These are phyloP conservation scores for Chara braunii DNA, from an alignment of 139 green algal genomes.

Conservation along the genomic window DNA sequence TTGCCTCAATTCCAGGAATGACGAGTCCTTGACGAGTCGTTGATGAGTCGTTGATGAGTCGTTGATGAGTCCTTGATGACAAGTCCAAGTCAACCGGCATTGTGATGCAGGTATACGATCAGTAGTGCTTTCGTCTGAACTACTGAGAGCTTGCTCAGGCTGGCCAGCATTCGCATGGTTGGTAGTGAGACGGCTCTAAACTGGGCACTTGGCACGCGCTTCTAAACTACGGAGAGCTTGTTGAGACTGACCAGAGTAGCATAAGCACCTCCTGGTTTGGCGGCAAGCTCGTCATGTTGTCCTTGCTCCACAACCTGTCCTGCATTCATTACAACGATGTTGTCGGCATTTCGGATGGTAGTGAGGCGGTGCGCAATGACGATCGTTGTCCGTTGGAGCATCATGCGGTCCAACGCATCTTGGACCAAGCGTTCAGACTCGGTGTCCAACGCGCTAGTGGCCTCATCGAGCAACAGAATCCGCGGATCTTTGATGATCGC, in stretches of 20 bases:
- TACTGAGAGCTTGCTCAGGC: no score
- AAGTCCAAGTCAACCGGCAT: no score
- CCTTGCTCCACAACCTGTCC: slow-evolving; percentile 68
- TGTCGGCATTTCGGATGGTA: slow-evolving; percentile 56
- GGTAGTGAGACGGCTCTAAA: no score
- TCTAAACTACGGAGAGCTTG: no score
- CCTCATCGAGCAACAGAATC: slow-evolving; percentile 79
- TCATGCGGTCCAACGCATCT: slow-evolving; percentile 55
- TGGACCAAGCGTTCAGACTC: slow-evolving; percentile 68
- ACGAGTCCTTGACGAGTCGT: no score
- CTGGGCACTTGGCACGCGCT: no score
- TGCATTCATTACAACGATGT: slow-evolving; percentile 78
- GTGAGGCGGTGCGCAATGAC: slow-evolving; percentile 92
- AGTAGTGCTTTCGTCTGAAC: no score
- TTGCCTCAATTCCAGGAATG: no score
- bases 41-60: no score
- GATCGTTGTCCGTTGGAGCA: slow-evolving; percentile 78
- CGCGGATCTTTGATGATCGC: slow-evolving; percentile 56
- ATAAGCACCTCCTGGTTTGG: not conserved
- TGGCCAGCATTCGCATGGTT: no score
- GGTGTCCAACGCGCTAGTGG: slow-evolving; percentile 29
- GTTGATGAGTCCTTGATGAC: no score
- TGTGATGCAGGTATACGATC: no score
- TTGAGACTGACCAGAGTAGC: not conserved
- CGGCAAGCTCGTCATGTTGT: slow-evolving; percentile 63